Conservation (phyloP, 2,329 filamentous ascomycete species). For the Fusarium zealandicum region DNA sequence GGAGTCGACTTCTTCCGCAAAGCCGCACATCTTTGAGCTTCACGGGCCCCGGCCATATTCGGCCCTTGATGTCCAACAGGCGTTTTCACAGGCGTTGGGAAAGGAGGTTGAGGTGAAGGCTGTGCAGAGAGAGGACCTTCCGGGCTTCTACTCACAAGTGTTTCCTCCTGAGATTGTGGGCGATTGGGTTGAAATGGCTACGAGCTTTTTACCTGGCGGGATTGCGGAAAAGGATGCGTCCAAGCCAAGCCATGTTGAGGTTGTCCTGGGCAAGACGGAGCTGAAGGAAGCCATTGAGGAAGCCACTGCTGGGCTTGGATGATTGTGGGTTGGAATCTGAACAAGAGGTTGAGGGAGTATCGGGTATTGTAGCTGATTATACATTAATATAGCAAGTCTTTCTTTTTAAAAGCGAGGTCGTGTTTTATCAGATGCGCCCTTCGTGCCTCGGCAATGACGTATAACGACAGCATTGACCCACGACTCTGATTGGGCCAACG, state of each 20-base stretch:
- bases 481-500: constrained; percentile 14
- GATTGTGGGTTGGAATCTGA: too few species aligned
- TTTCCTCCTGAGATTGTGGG: constrained; percentile 37
- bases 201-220: constrained; percentile 41
- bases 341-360: too few species aligned
- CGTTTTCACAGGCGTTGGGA: constrained; percentile 40
- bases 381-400: too few species aligned
- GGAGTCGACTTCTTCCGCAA: constrained; percentile 20
- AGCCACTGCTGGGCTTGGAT: neutral
- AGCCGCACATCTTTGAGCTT: constrained; percentile 44
- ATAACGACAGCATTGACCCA: neutral
- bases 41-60: constrained; percentile 43
- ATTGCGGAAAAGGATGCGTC: constrained; percentile 28
- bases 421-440: neutral
- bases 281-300: constrained; percentile 27
- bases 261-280: constrained; percentile 35
- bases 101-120: constrained; percentile 40
- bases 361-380: too few species aligned
- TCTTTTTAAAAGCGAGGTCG: neutral
- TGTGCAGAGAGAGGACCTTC: constrained; percentile 38
- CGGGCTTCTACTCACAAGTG: constrained; percentile 27
- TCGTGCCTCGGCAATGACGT: constrained; percentile 21
- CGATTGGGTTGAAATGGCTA: constrained; percentile 44
- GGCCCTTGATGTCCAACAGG: constrained; percentile 41
- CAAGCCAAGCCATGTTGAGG: constrained; percentile 10